Conservation (phyloP, 176 grass and related monocot genomes). For the Rhynchospora breviuscula region DNA sequence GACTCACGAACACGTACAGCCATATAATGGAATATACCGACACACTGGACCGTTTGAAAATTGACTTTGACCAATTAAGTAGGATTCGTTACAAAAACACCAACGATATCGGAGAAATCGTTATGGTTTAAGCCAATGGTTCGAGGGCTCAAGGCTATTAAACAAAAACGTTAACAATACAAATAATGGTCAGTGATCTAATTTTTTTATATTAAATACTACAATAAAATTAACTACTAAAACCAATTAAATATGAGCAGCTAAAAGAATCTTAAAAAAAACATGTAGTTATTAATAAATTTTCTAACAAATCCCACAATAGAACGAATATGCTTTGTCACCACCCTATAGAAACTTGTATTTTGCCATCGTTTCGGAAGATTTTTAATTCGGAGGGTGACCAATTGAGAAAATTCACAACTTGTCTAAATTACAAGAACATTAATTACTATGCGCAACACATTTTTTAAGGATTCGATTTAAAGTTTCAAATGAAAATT, state of each 20-base stretch:
- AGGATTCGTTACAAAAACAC: no score
- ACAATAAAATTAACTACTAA: background rate
- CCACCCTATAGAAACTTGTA: background rate
- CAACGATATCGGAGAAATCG: no score
- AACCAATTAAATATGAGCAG: no score
- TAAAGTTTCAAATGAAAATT: background rate
- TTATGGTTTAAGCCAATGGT: no score
- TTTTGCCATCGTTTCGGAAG: background rate
- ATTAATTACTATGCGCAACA: background rate
- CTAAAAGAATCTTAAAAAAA: no score
- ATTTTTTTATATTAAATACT: background rate
- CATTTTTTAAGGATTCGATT: background rate
- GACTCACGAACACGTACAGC: no score
- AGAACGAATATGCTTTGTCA: background rate
- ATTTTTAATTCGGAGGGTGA: background rate
- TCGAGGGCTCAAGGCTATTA: no score
- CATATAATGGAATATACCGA: no score
- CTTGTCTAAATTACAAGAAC: background rate
- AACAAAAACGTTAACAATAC: no score
- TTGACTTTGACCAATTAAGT: no score
- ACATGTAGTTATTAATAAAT: background rate
- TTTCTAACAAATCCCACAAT: background rate
- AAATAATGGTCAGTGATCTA: no score
- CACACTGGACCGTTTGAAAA: no score
- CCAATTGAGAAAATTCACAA: background rate